Base-by-base conservation (phyloP, 2,329 filamentous ascomycete species). In the Monosporascus sp. region DNA sequence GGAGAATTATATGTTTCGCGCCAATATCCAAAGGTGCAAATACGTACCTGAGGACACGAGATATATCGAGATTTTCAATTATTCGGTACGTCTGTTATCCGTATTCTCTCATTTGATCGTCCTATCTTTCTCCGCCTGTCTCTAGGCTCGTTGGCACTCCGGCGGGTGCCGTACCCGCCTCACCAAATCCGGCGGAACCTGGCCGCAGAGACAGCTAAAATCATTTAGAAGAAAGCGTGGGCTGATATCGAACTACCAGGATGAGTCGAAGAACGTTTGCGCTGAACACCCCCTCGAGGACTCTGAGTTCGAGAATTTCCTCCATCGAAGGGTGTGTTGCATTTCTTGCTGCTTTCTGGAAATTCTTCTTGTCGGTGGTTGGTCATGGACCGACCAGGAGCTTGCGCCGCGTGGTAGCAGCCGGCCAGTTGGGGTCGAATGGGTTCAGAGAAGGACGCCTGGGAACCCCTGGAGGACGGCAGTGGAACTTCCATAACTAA, bases 41-140 rank as follows among this genome's bases (percentile, higher is more conserved):
- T 70, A 72, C 35, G 77, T 83, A 48, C 55, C 67, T 3, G 81
- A 85, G 66, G 69, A 68, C 51, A 83, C 80, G 18, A 75, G 70
- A 57, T 85, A 81, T 63, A 58, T 84, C 24, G 78, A 84, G 64
- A 79, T 83, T 38, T 74, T 81, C 60, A 84, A 83, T 59, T 84
- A 82, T 59, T 77, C 80, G 63, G 81, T 83, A 65, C 57, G 77
- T 64, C 17, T 7, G 14, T 22, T 18, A 20, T n/a, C 15, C 17
- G 47, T 38, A 36, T 20, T 31, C 25, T 17, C 18, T 17, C 18
- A 20, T 20, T 11, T 17, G 14, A 8, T 24, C 11, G 7, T 46
- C 17, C 17, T 24, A 1, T 49, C 36, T 43, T 20, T 44, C 49
- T 37, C 49, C 38, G 38, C 22, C 43, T 54, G 22, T 25, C 37